phyloP scores from a whole-genome alignment of 176 grass and related monocot genomes.

The Guadua angustifolia region DNA sequence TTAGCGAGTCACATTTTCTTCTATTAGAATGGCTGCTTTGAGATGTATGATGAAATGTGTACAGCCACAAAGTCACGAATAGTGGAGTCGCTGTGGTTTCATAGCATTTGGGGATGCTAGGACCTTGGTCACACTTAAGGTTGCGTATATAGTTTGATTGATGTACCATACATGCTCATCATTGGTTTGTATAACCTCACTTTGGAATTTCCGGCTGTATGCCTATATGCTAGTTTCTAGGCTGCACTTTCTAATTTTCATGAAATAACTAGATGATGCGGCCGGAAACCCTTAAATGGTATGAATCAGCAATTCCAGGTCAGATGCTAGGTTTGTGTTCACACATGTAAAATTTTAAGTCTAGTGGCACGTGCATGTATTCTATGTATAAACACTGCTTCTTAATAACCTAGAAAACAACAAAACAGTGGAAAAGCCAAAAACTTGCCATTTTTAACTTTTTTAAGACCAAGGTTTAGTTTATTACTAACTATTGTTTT shows the following conservation, averaged over 20 bases:
- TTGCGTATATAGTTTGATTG: neutral
- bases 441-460: neutral
- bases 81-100: neutral
- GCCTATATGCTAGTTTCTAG: neutral
- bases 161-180: neutral
- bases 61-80: neutral
- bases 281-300: neutral
- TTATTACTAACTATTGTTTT: neutral
- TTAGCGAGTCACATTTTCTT: neutral
- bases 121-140: neutral
- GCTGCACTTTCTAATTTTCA: neutral
- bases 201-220: neutral
- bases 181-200: neutral
- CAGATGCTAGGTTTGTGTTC: neutral
- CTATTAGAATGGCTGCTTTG: neutral
- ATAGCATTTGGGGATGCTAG: neutral
- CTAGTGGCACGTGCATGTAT: neutral
- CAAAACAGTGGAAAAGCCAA: neutral
- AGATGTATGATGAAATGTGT: neutral
- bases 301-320: neutral
- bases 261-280: neutral
- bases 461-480: neutral
- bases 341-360: neutral
- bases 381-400: neutral
- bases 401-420: neutral